Conservation (phyloP, 257 asterid species). For the Solanum chmielewskii region DNA sequence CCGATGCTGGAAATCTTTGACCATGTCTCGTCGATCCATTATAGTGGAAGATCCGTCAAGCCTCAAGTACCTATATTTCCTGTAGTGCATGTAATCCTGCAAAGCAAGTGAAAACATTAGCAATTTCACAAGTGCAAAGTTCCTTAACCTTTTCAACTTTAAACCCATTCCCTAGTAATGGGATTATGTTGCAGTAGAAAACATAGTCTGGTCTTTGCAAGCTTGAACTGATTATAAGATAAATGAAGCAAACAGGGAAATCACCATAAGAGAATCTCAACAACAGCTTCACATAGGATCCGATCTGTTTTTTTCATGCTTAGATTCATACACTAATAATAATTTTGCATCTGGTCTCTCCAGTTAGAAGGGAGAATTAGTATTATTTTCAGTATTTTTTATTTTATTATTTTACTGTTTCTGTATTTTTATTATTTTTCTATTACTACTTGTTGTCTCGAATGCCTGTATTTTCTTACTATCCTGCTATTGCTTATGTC, state of each 20-base stretch:
- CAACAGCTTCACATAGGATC: not conserved
- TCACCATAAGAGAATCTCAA: not conserved
- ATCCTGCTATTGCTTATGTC: not conserved
- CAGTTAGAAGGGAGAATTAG: not conserved
- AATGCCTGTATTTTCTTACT: not conserved
- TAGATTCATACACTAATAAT: not conserved
- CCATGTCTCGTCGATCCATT: conserved; percentile 97
- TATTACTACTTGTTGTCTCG: not conserved
- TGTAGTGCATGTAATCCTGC: conserved; percentile 94
- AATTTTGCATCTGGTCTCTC: not conserved
- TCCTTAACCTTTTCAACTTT: not conserved
- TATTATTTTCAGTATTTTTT: not conserved
- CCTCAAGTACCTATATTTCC: conserved; percentile 80
- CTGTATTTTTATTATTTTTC: not conserved
- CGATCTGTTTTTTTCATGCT: not conserved
- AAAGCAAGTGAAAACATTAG: conserved; percentile 7
- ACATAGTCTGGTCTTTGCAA: not conserved
- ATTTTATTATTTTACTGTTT: no score
- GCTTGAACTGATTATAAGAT: not conserved
- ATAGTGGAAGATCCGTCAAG: conserved; percentile 96
- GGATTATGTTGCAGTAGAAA: not conserved
- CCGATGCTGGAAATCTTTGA: conserved; percentile 97
- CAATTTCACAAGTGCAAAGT: not conserved
- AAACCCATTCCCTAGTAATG: not conserved
- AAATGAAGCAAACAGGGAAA: not conserved